These are phyloP conservation scores for Cryphonectria radicalis DNA, from an alignment of 2,329 filamentous ascomycete genomes.

Conservation along the genomic window DNA sequence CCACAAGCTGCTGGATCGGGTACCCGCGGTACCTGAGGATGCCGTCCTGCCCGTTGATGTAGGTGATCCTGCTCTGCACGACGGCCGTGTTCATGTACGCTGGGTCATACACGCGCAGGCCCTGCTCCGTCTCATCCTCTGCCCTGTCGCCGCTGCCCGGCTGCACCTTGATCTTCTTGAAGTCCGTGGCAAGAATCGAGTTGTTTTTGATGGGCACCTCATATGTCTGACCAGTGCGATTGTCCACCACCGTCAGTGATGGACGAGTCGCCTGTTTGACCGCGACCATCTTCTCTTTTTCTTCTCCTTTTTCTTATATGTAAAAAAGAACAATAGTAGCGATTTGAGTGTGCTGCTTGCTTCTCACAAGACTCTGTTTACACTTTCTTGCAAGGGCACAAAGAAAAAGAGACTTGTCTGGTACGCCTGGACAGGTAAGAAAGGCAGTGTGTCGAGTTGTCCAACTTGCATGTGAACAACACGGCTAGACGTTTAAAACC, in stretches of 20 bases:
- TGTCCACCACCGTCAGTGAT: constrained; percentile 51
- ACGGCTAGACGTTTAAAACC: background rate
- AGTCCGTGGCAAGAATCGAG: constrained; percentile 53
- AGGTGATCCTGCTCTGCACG: constrained; percentile 53
- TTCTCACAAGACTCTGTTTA: background rate
- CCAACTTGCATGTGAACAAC: background rate
- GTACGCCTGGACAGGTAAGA: background rate
- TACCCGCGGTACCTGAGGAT: constrained; percentile 57
- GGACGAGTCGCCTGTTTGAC: constrained; percentile 36
- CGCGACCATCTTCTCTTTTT: constrained; percentile 33
- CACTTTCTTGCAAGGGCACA: background rate
- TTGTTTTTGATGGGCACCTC: constrained; percentile 55
- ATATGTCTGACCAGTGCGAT: constrained; percentile 53
- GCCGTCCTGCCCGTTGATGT: constrained; percentile 57
- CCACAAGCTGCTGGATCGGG: constrained; percentile 55
- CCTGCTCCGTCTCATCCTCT: constrained; percentile 53
- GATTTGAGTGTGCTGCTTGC: background rate
- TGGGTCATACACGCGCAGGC: constrained; percentile 55
- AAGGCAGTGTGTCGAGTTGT: background rate
- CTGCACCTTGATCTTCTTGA: constrained; percentile 53
- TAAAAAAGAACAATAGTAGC: background rate
- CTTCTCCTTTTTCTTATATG: background rate
- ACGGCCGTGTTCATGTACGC: constrained; percentile 59
- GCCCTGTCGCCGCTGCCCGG: constrained; percentile 37
- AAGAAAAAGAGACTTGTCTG: background rate